A percentile compares a stretch with the other conserved stretches of the same genome.
Conservation (phyloP, 495 filamentous ascomycete genomes). For the Trichoderma reesei region DNA sequence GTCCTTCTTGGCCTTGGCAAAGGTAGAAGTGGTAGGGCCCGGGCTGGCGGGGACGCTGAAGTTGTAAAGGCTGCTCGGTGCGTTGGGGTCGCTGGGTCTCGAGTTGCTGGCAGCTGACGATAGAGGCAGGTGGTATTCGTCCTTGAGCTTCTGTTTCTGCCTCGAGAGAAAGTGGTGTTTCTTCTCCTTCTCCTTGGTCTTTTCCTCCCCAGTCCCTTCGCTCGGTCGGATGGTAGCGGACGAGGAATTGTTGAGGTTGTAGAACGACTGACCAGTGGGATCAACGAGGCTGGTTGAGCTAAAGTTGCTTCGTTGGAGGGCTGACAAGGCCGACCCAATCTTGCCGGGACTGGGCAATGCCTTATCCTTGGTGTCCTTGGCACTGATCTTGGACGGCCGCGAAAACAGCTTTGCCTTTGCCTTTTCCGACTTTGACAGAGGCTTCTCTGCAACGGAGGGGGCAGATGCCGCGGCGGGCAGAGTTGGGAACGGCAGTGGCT, state of each 20-base stretch:
- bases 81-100: conserved; percentile 70
- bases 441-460: conserved; percentile 49
- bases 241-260: conserved; percentile 74
- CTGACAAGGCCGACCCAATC: conserved; percentile 50
- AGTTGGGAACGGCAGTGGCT: neutral
- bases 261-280: conserved; percentile 60
- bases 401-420: conserved; percentile 90
- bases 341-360: conserved; percentile 76
- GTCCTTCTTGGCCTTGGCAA: conserved; percentile 60
- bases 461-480: conserved; percentile 18
- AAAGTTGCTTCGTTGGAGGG: conserved; percentile 57
- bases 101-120: conserved; percentile 90
- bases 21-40: conserved; percentile 57
- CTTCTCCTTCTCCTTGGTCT: conserved; percentile 51
- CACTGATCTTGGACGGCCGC: conserved; percentile 72
- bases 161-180: conserved; percentile 80
- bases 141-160: conserved; percentile 79
- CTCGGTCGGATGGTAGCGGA: conserved; percentile 59
- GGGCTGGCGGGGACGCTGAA: conserved; percentile 60
- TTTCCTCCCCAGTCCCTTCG: conserved; percentile 30
- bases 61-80: conserved; percentile 73
- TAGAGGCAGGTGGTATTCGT: conserved; percentile 70
- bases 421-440: conserved; percentile 56
- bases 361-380: conserved; percentile 60
- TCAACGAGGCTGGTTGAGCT: conserved; percentile 72